Percentiles rank a stretch among this genome's conserved stretches.
Conservation (phyloP, 2,329 filamentous ascomycete species). For the Sporothrix luriei region DNA sequence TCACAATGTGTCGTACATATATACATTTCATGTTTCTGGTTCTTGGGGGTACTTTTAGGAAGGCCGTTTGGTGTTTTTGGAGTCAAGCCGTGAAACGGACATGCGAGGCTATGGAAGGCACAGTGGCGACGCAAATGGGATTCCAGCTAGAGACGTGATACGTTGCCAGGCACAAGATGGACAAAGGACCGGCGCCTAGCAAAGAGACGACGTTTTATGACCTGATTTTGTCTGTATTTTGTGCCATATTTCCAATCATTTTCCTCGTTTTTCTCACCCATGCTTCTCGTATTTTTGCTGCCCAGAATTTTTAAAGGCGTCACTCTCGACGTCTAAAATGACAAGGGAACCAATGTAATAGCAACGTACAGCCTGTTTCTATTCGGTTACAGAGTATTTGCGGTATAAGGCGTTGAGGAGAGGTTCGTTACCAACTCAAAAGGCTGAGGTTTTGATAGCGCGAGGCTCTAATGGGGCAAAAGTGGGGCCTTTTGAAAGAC, state of each 20-base stretch:
- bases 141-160: background rate
- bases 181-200: background rate
- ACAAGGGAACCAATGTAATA: too few relatives aligned
- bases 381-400: too few relatives aligned
- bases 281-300: too few relatives aligned
- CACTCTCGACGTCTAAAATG: too few relatives aligned
- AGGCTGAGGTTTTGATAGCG: background rate
- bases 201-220: background rate
- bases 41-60: conserved; percentile 14
- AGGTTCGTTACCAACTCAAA: too few relatives aligned
- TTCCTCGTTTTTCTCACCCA: too few relatives aligned
- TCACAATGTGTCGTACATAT: conserved; percentile 23
- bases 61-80: conserved; percentile 22
- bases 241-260: background rate
- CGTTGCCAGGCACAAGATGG: background rate
- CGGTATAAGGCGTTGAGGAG: too few relatives aligned
- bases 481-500: background rate
- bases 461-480: conserved; percentile 24
- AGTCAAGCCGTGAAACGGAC: conserved; percentile 4
- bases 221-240: background rate
- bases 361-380: too few relatives aligned
- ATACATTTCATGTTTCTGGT: conserved; percentile 9
- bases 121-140: background rate
- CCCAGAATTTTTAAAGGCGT: too few relatives aligned
- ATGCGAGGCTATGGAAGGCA: background rate